Evolutionary conservation across 2,329 filamentous ascomycete genomes (phyloP).

Genomic region (Lachnellula subtilissima): DNA sequence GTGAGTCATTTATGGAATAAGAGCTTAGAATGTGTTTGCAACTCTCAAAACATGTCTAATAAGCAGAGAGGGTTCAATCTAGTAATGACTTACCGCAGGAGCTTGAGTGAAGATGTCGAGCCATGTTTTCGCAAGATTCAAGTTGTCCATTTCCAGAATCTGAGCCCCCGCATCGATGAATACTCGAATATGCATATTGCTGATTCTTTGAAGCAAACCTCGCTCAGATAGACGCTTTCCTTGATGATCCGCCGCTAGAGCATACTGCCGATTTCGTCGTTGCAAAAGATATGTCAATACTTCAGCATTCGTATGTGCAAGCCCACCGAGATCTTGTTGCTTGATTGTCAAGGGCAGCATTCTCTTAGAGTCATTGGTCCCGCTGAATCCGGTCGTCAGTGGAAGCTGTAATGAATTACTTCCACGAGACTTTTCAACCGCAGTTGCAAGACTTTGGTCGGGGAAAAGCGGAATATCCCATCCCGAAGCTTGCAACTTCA

Average conservation of each 20-base stretch:
- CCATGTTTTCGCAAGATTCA: constrained; percentile 18
- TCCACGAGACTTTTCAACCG: not conserved
- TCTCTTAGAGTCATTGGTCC: constrained; percentile 61
- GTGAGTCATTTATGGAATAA: too few relatives aligned
- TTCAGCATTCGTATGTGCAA: constrained; percentile 58
- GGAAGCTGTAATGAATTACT: constrained; percentile 5
- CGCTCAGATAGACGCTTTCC: constrained; percentile 41
- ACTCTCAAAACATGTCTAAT: too few relatives aligned
- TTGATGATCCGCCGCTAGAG: constrained; percentile 38
- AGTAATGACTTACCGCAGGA: not conserved
- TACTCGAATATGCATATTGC: constrained; percentile 40
- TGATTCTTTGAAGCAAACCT: constrained; percentile 40
- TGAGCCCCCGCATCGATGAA: constrained; percentile 62
- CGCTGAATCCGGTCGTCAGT: constrained; percentile 64
- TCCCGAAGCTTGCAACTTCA: constrained; percentile 59
- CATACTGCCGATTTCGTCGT: constrained; percentile 45
- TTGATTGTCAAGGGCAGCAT: constrained; percentile 57
- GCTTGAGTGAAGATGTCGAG: constrained; percentile 13
- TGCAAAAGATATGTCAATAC: constrained; percentile 56
- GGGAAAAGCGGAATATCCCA: constrained; percentile 59
- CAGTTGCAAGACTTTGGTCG: not conserved
- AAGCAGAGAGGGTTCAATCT: too few relatives aligned
- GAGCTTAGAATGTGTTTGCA: too few relatives aligned
- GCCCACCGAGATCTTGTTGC: constrained; percentile 53
- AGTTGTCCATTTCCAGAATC: constrained; percentile 55